These are phyloP conservation scores for Mrakia blollopis DNA, from an alignment of 768 basidiomycete species.

Conservation along the genomic window DNA sequence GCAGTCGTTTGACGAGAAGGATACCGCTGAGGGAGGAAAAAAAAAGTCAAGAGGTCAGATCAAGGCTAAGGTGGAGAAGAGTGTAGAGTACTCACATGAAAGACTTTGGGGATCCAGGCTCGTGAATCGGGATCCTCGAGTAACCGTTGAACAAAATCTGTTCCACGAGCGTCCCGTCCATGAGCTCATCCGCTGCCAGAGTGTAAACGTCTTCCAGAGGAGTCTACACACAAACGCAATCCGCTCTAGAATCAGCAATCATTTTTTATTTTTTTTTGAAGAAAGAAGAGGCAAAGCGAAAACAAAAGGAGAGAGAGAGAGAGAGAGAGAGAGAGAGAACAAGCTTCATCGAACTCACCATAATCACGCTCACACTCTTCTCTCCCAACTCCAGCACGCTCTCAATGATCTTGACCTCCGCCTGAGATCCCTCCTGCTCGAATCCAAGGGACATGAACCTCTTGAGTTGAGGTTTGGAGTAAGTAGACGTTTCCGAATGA, in stretches of 20 bases:
- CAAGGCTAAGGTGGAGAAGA: neutral
- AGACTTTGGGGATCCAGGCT: constrained; percentile 36
- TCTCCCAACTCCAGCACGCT: constrained; percentile 41
- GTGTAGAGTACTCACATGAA: constrained; percentile 36
- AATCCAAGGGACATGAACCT: constrained; percentile 41
- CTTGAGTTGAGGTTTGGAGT: constrained; percentile 43
- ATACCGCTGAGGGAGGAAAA: neutral
- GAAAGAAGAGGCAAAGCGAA: too few species aligned
- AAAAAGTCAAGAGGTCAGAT: constrained; percentile 31
- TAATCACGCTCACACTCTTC: constrained; percentile 39
- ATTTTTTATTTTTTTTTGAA: too few species aligned
- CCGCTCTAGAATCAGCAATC: too few species aligned
- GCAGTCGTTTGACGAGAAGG: constrained; percentile 34
- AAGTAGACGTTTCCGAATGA: constrained; percentile 37
- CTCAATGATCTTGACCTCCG: constrained; percentile 39
- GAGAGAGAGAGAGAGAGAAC: constrained; percentile 1
- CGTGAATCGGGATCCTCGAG: constrained; percentile 40
- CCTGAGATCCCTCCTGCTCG: constrained; percentile 39
- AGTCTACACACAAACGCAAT: constrained; percentile 31
- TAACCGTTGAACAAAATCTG: constrained; percentile 40
- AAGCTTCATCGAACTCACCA: constrained; percentile 38
- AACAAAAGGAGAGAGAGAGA: neutral
- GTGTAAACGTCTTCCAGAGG: constrained; percentile 39
- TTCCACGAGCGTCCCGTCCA: constrained; percentile 37
- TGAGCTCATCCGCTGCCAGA: constrained; percentile 39